Percentiles rank a stretch among this genome's conserved stretches.
Conservation (phyloP, 2,329 filamentous ascomycete species). For the Ceratocystis papillata region DNA sequence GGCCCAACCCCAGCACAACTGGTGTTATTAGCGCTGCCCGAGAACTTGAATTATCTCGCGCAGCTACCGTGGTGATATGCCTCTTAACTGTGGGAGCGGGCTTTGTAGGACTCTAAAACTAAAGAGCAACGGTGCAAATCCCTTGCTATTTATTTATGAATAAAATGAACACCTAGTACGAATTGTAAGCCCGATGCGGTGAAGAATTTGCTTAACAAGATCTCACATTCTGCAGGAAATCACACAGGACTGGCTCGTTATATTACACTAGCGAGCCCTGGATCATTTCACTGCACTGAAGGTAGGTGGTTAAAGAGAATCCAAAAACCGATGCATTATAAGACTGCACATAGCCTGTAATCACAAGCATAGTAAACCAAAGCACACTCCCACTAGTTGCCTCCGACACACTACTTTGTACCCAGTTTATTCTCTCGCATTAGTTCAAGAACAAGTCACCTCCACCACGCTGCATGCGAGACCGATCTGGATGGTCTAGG, state of each 20-base stretch:
- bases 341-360: not conserved
- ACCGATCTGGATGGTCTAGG: conserved; percentile 54
- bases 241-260: not conserved
- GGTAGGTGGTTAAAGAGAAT: not conserved
- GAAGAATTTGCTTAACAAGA: too few relatives aligned
- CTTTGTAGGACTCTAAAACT: conserved; percentile 21
- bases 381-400: not conserved
- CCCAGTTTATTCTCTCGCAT: not conserved
- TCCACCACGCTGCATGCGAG: conserved; percentile 48
- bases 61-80: conserved; percentile 21
- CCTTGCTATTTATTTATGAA: not conserved
- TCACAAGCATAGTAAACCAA: not conserved
- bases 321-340: not conserved
- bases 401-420: not conserved
- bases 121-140: not conserved
- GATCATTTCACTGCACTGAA: not conserved
- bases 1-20: conserved; percentile 3
- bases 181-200: not conserved
- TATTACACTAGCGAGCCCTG: not conserved
- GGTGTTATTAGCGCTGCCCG: conserved; percentile 14
- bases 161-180: not conserved
- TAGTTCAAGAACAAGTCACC: conserved; percentile 48
- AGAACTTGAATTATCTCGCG: conserved; percentile 20
- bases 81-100: conserved; percentile 23
- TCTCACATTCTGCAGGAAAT: too few relatives aligned